Base-by-base conservation (phyloP, 73 alveolate genomes). In the Symbiodinium pilosum region DNA sequence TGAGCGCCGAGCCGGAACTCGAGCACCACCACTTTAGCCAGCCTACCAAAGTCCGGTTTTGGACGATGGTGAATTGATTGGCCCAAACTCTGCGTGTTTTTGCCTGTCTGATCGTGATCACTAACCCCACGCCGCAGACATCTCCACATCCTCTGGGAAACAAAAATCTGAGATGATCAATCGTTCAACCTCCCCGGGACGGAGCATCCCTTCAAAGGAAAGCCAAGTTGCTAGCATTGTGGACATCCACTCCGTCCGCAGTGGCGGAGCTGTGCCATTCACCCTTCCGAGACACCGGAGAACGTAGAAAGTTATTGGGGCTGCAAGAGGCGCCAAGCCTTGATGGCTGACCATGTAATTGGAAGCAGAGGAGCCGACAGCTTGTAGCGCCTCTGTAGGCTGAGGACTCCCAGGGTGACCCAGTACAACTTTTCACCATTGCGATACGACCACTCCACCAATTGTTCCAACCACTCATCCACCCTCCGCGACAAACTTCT, bases 51-150 rank as follows among this genome's bases (percentile, higher is more conserved):
- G 54, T 18, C 6, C 36, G 16, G 12, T 18, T 43, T 16, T 41
- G 38, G 4, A 69, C 32, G 6, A 84, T 3, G 2, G 40, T 83
- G 41, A 86, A 86, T 11, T 86, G 93, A 0, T 26, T 16, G 36
- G 18, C 68, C 93, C 93, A 86, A 3, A 86, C 83, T 36, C 93
- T 16, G 1, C 93, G 16, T 12, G 93, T 86, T 44, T 86, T 52
- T 4, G 93, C 69, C 2, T 34, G 59, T n/a, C 52, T 69, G 20
- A 52, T 52, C 28, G 40, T 51, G 18, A 86, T 39, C 83, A 86
- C 84, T 34, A 51, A 7, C 0, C 40, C 21, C 26, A 41, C 6
- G 30, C 93, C 59, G 7, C 54, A 0, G 83, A 81, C 8, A 42
- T 16, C 34, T 21, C 54, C 0, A 20, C 40, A 18, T 20, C 34